A percentile compares a stretch with the other conserved stretches of the same genome.
Evolutionary conservation across 192 early-diverging fungal species (phyloP).

Genomic region (Gaertneriomyces semiglobifer): DNA sequence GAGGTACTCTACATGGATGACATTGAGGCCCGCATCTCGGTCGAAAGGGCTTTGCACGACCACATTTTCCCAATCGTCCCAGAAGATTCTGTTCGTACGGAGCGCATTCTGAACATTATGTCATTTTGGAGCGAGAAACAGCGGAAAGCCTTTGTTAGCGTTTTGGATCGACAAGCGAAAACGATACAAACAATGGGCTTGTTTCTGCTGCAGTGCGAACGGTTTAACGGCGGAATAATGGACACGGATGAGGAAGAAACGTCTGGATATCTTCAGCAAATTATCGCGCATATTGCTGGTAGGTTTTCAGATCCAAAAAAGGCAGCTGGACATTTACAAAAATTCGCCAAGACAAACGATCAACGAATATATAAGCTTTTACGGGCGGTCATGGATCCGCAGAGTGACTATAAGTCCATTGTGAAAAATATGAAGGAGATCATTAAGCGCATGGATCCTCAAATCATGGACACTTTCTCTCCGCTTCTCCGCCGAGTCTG

Average conservation of each 20-base stretch:
- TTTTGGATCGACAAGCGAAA: slow-evolving; percentile 70
- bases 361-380: slow-evolving; percentile 62
- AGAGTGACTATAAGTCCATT: slow-evolving; percentile 66
- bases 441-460: slow-evolving; percentile 59
- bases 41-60: slow-evolving; percentile 63
- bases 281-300: slow-evolving; percentile 55
- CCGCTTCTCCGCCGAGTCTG: slow-evolving; percentile 72
- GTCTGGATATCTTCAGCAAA: slow-evolving; percentile 46
- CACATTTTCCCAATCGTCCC: slow-evolving; percentile 60
- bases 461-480: slow-evolving; percentile 69
- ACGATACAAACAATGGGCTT: slow-evolving; percentile 55
- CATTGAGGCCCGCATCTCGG: slow-evolving; percentile 55
- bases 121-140: slow-evolving; percentile 63
- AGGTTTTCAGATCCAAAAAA: slow-evolving; percentile 66
- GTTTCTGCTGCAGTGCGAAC: slow-evolving; percentile 64
- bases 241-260: slow-evolving; percentile 41
- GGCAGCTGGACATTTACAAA: slow-evolving; percentile 57
- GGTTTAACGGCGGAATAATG: slow-evolving; percentile 50
- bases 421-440: slow-evolving; percentile 67
- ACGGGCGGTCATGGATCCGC: slow-evolving; percentile 67
- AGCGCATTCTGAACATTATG: slow-evolving; percentile 69
- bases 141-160: slow-evolving; percentile 67
- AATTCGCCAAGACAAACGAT: slow-evolving; percentile 70
- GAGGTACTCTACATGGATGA: slow-evolving; percentile 85
- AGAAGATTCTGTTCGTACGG: slow-evolving; percentile 54